Base-by-base conservation (phyloP, 1,139 yeast genomes). In the Candida sanyaensis region DNA sequence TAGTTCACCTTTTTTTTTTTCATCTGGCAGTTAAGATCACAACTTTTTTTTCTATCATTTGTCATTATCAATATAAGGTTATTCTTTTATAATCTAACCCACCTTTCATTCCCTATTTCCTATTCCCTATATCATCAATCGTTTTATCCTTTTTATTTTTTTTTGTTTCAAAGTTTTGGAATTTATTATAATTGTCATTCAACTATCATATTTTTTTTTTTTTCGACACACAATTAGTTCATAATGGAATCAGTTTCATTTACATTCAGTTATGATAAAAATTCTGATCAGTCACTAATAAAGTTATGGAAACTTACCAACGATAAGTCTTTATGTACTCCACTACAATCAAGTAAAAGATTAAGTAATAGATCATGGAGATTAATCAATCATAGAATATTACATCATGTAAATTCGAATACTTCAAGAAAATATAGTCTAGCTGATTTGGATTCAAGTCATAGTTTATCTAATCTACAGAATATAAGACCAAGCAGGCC, bases 311-410 rank as follows among this genome's bases (percentile, higher is more conserved):
- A 56, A 48, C 17, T 60, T 31, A 59, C 65, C 7, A 55, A 50
- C 29, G 44, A 49, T 26, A 36, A 36, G 17, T 17, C 11, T 8
- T 21, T 36, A 36, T 23, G 29, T 11, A 36, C 39, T n/a, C 39
- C 39, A 36, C 39, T 36, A 24, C 39, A 36, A 24, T 50, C 56
- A 7, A 48, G 53, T n/a, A 42, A 52, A 50, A 55, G 71, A 36
- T 46, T 65, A 33, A 59, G 60, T 45, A 63, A 66, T 48, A 53
- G 71, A 40, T 59, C 66, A 13, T 65, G 71, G 71, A 54, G 71
- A 40, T 46, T 66, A 39, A 46, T 65, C 23, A 62, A 60, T 47
- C 50, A 48, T 21, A 50, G 49, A 28, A 12, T 52, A 26, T 37
- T 54, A 29, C 32, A 3, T 27, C 28, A 24, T 12, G 6, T 21